Percentiles rank a stretch among this genome's conserved stretches.
Evolutionary conservation across 2,329 filamentous ascomycete genomes (phyloP).

Genomic region (Drechslerella coelobrocha): DNA sequence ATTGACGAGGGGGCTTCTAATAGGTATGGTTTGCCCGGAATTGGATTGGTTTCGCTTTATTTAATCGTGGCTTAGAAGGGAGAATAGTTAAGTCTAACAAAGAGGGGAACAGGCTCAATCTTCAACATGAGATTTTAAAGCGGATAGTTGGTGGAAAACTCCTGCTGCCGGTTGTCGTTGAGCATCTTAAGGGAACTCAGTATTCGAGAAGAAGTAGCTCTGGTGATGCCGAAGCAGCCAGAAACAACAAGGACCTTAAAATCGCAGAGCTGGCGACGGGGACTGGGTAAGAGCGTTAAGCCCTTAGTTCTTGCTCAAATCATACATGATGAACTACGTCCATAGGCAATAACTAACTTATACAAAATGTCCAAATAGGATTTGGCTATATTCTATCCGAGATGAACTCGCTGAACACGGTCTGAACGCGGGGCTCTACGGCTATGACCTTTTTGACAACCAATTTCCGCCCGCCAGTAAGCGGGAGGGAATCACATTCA

Average conservation of each 20-base stretch:
- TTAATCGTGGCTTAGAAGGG: not conserved
- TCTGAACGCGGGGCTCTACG: constrained; percentile 25
- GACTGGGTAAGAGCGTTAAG: constrained; percentile 23
- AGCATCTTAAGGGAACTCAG: constrained; percentile 10
- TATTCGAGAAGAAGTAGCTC: not conserved
- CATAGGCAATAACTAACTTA: not conserved
- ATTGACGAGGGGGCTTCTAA: constrained; percentile 42
- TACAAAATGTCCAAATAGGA: constrained; percentile 1
- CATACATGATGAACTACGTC: not conserved
- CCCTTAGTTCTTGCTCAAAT: not conserved
- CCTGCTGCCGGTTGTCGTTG: constrained; percentile 13
- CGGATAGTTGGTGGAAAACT: constrained; percentile 35
- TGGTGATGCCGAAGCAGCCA: constrained; percentile 3
- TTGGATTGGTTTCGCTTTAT: not conserved
- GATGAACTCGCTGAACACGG: constrained; percentile 15
- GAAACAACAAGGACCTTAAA: constrained; percentile 11
- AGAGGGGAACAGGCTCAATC: constrained; percentile 22
- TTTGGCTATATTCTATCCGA: constrained; percentile 42
- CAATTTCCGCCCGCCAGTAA: constrained; percentile 31
- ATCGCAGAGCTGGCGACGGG: constrained; percentile 42
- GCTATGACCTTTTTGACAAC: constrained; percentile 36
- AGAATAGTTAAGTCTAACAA: not conserved
- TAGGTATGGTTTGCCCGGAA: constrained; percentile 15
- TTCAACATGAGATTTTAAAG: constrained; percentile 33
- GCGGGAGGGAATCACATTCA: constrained; percentile 25